phyloP scores from a whole-genome alignment of 2,329 filamentous ascomycete genomes.

The Trichoderma polysporum region DNA sequence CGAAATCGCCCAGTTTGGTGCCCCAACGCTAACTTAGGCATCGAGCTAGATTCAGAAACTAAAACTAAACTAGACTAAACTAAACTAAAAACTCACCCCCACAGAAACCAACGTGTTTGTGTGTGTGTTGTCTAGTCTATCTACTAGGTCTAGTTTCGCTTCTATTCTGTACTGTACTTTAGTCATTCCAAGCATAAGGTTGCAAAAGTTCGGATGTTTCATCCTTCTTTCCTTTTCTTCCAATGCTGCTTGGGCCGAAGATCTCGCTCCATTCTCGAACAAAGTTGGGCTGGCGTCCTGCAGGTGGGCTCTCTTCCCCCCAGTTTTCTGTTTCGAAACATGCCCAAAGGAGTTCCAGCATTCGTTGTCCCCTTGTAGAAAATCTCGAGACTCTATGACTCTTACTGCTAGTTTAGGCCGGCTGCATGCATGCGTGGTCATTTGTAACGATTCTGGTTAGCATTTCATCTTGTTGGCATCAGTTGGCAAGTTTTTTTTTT shows the following conservation, averaged over 20 bases:
- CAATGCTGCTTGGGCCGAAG: neutral
- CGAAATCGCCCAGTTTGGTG: neutral
- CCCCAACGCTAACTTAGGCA: neutral
- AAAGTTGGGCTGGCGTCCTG: neutral
- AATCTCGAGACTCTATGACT: neutral
- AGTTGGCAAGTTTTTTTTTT: neutral
- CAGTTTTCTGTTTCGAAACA: constrained; percentile 8
- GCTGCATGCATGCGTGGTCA: neutral
- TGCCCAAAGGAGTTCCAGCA: neutral
- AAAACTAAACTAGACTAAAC: too few relatives aligned
- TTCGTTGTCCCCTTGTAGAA: neutral
- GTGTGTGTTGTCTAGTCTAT: neutral
- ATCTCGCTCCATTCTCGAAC: neutral
- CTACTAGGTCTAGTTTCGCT: neutral
- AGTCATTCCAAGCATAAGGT: neutral
- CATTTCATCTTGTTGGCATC: neutral
- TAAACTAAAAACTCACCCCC: neutral
- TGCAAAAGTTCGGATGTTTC: neutral
- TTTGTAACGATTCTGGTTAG: neutral
- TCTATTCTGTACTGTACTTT: neutral
- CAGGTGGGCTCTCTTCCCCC: neutral
- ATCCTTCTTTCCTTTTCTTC: neutral
- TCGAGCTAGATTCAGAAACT: too few relatives aligned
- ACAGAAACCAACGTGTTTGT: neutral
- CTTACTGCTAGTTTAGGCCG: neutral